Evolutionary conservation across 108 stramenopile species (phyloP).

Genomic region (Epipyxis sp.): DNA sequence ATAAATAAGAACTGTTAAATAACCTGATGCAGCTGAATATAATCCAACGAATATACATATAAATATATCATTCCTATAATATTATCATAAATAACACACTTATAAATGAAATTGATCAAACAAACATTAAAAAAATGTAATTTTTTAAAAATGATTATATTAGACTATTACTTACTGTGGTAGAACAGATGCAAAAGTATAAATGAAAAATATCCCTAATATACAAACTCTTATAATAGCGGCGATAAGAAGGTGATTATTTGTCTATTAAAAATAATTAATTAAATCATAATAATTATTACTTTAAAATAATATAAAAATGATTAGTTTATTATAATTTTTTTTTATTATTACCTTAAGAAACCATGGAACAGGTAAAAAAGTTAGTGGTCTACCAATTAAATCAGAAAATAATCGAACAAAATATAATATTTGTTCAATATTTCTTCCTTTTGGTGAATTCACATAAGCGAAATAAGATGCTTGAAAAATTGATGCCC

Average conservation of each 20-base stretch:
- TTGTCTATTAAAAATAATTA: background rate
- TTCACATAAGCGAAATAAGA: slow-evolving; percentile 10
- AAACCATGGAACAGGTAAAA: background rate
- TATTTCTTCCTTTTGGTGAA: background rate
- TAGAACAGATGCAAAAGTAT: background rate
- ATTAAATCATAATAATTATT: background rate
- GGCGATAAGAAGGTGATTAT: background rate
- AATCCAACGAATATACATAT: background rate
- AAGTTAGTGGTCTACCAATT: background rate
- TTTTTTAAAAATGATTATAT: too few relatives aligned
- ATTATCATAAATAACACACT: background rate
- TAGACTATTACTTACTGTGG: background rate
- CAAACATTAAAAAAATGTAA: too few relatives aligned
- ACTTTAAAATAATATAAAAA: too few relatives aligned
- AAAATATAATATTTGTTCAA: slow-evolving; percentile 7
- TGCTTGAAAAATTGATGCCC: background rate
- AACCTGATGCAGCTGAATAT: background rate
- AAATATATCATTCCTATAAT: background rate
- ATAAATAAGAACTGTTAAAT: background rate
- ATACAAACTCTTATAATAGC: background rate
- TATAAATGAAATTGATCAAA: background rate
- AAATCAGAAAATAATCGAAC: background rate
- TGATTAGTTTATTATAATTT: too few relatives aligned
- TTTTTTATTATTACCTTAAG: background rate
- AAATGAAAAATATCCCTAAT: background rate